Percentiles rank a stretch among this genome's conserved stretches.
phyloP scores from a whole-genome alignment of 352 stramenopile species.

The Phytophthora hybrid region DNA sequence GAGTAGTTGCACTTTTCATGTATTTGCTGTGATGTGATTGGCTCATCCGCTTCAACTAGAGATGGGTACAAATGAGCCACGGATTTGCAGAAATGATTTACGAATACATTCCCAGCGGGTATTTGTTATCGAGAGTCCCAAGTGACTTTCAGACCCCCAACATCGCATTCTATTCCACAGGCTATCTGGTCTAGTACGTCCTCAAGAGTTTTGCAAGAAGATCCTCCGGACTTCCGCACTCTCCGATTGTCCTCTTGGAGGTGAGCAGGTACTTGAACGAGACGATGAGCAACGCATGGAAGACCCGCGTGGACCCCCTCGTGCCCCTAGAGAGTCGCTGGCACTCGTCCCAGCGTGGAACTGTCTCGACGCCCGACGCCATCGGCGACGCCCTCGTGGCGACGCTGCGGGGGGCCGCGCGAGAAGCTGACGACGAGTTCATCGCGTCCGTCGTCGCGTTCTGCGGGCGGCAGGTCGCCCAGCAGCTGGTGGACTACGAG shows the following conservation, averaged over 20 bases:
- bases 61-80: neutral
- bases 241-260: neutral
- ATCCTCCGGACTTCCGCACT: neutral
- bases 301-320: neutral
- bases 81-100: too few species aligned
- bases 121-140: too few species aligned
- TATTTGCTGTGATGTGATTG: neutral
- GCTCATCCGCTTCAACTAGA: neutral
- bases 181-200: too few species aligned
- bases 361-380: neutral
- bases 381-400: neutral
- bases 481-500: neutral
- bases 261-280: neutral
- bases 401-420: neutral
- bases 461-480: neutral
- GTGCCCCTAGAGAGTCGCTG: neutral
- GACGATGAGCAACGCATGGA: neutral
- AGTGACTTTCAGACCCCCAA: too few species aligned
- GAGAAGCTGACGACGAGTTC: neutral
- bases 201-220: neutral
- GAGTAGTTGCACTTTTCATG: too few species aligned
- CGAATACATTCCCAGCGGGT: too few species aligned
- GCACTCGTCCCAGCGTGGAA: neutral
- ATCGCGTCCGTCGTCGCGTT: neutral
- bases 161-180: too few species aligned